phyloP scores from a whole-genome alignment of 2,329 filamentous ascomycete species.

The Trichoderma sp. region DNA sequence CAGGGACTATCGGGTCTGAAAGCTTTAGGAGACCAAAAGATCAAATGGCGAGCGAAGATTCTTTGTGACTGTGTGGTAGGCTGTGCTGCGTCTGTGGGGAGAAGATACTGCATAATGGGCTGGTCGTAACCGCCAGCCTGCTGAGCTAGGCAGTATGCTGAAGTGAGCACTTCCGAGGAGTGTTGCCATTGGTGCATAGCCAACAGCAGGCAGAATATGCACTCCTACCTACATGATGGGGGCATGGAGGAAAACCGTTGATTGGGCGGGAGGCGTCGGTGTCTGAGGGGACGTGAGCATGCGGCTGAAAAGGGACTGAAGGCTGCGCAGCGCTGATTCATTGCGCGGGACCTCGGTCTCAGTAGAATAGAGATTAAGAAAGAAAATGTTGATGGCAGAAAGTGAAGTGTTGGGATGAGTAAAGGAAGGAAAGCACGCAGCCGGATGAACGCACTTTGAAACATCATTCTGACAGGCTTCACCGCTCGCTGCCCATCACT shows the following conservation, averaged over 20 bases:
- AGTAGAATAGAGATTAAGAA: not conserved
- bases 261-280: not conserved
- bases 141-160: not conserved
- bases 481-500: no score
- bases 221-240: not conserved
- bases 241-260: not conserved
- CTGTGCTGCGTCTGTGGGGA: not conserved
- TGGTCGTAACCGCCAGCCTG: not conserved
- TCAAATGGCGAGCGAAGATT: not conserved
- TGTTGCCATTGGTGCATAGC: not conserved
- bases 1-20: rapidly evolving
- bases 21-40: no score
- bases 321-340: no score
- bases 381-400: not conserved
- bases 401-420: no score
- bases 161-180: not conserved
- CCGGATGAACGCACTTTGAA: no score
- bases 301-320: not conserved
- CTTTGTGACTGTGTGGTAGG: not conserved
- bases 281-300: not conserved
- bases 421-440: no score
- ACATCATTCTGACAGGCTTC: no score
- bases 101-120: not conserved
- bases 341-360: no score
- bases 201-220: not conserved